Evolutionary conservation across 371 early-diverging fungal species (phyloP).

Genomic region (Entomophthora muscae): DNA sequence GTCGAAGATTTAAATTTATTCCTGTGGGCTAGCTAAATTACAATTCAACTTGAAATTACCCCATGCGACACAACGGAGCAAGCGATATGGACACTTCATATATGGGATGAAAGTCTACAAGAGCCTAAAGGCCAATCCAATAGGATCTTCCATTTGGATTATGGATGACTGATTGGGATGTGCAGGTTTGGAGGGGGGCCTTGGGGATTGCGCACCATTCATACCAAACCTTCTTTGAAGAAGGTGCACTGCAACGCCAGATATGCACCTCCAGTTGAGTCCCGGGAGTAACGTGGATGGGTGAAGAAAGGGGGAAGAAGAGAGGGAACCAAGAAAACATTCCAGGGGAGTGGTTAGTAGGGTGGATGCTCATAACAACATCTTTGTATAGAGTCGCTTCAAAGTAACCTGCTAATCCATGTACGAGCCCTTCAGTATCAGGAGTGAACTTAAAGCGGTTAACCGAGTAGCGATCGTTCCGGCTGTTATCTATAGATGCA

Average conservation of each 20-base stretch:
- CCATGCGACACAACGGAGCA: too few relatives aligned
- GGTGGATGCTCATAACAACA: constrained; percentile 66
- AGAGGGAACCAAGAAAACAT: constrained; percentile 98
- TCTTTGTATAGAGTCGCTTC: constrained; percentile 71
- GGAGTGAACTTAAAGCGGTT: constrained; percentile 30
- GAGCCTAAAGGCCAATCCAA: constrained; percentile 42
- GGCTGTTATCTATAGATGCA: constrained; percentile 29
- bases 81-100: too few relatives aligned
- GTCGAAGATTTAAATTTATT: too few relatives aligned
- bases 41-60: too few relatives aligned
- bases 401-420: constrained; percentile 92
- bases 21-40: too few relatives aligned
- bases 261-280: constrained; percentile 46
- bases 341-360: constrained; percentile 62
- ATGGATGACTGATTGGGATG: too few relatives aligned
- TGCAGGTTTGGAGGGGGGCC: constrained; percentile 15
- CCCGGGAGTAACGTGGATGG: constrained; percentile 40
- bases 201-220: constrained; percentile 50
- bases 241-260: constrained; percentile 70
- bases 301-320: constrained; percentile 72
- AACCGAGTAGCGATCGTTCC: constrained; percentile 49
- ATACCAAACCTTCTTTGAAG: constrained; percentile 75
- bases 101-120: too few relatives aligned
- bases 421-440: constrained; percentile 41
- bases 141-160: constrained; percentile 33